Evolutionary conservation across 179 eudicot species (phyloP).

Genomic region (Amaranthus tricolor): DNA sequence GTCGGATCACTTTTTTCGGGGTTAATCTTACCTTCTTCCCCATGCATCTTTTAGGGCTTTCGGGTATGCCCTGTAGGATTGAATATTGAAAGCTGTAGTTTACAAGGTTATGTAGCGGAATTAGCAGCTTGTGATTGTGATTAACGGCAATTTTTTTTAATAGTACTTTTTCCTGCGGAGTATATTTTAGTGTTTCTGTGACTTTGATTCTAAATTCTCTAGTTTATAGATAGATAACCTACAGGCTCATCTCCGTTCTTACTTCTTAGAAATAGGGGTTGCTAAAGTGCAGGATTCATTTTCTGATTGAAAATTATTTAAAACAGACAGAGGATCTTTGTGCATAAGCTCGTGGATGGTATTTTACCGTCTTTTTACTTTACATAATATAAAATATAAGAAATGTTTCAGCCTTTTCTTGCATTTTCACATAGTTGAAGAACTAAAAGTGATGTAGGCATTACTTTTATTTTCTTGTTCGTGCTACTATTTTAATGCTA

Average conservation of each 20-base stretch:
- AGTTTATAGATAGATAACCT: not conserved
- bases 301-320: not conserved
- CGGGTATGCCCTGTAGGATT: not conserved
- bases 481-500: not conserved
- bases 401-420: not conserved
- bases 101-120: not conserved
- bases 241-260: too few relatives aligned
- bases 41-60: too few relatives aligned
- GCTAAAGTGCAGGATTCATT: not conserved
- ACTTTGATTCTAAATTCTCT: not conserved
- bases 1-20: not conserved
- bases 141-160: not conserved
- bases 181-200: not conserved
- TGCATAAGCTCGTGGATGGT: not conserved
- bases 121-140: too few relatives aligned
- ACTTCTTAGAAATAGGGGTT: not conserved
- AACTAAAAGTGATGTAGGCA: not conserved
- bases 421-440: not conserved
- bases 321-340: not conserved
- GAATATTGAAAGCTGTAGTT: not conserved
- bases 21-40: too few relatives aligned
- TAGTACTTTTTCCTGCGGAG: not conserved
- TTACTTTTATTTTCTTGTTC: not conserved
- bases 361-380: not conserved
- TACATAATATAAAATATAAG: not conserved